Percentiles rank a stretch among this genome's conserved stretches.
phyloP scores from a whole-genome alignment of 2,329 filamentous ascomycete genomes.

The Pseudogymnoascus sp. region DNA sequence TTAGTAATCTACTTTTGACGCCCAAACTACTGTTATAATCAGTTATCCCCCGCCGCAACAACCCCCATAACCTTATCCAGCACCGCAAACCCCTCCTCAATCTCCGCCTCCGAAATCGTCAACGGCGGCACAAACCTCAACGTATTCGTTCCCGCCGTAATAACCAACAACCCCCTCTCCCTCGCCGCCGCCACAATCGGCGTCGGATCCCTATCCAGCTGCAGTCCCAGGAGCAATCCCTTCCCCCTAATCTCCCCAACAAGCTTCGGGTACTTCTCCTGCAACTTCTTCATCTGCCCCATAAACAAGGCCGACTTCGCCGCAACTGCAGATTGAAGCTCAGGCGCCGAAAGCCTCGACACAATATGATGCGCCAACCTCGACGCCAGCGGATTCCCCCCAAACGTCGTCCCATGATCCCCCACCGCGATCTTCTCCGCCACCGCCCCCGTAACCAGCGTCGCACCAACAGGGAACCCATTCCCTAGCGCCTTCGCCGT shows the following conservation, averaged over 20 bases:
- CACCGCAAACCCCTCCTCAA: constrained; percentile 66
- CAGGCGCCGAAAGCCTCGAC: constrained; percentile 59
- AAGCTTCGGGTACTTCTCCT: constrained; percentile 56
- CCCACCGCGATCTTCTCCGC: constrained; percentile 56
- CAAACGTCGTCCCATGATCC: constrained; percentile 68
- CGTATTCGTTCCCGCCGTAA: constrained; percentile 88
- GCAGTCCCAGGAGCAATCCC: constrained; percentile 79
- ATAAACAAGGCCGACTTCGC: constrained; percentile 56
- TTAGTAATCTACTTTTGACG: background rate
- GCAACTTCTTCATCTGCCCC: constrained; percentile 47
- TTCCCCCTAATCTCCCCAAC: constrained; percentile 73
- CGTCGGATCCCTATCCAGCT: constrained; percentile 65
- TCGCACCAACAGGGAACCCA: constrained; percentile 88
- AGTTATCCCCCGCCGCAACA: constrained; percentile 9
- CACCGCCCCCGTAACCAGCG: constrained; percentile 52
- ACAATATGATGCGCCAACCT: constrained; percentile 80
- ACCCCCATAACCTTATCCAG: constrained; percentile 54
- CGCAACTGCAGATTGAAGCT: constrained; percentile 60
- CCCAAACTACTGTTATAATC: background rate
- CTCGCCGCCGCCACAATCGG: constrained; percentile 75
- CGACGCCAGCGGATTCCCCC: constrained; percentile 60
- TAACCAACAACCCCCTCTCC: constrained; percentile 79
- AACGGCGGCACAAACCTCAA: constrained; percentile 85
- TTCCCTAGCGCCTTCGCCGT: constrained; percentile 95
- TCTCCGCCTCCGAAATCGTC: constrained; percentile 71